Conservation (phyloP, 352 stramenopile species). For the Thalassiosira allenii region DNA sequence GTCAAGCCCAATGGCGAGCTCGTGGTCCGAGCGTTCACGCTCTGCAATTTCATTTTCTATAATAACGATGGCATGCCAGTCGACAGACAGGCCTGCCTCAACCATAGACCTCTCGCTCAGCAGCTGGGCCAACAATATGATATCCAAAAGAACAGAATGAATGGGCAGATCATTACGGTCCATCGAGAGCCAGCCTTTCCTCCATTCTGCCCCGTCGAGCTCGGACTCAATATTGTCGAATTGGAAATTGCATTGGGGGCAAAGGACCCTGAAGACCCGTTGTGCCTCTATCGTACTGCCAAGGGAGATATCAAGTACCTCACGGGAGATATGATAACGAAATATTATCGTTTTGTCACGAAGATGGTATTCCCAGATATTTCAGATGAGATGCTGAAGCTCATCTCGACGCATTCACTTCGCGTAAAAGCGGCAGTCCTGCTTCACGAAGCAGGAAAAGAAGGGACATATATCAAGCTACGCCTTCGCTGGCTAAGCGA, state of each 20-base stretch:
- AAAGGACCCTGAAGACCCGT: background rate
- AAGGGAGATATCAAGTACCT: constrained; percentile 2
- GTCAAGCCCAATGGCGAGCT: constrained; percentile 1
- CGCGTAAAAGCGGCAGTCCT: constrained; percentile 34
- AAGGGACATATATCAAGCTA: constrained; percentile 25
- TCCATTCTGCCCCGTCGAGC: background rate
- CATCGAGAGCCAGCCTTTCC: background rate
- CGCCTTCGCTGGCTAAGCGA: constrained; percentile 33
- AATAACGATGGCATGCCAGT: background rate
- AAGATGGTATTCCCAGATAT: background rate
- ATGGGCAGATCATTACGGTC: background rate
- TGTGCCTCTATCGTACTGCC: constrained; percentile 9
- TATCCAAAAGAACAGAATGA: constrained; percentile 17
- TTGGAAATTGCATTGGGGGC: background rate
- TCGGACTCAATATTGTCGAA: background rate
- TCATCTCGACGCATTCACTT: constrained; percentile 17
- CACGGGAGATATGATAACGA: background rate
- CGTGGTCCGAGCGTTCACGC: constrained; percentile 4
- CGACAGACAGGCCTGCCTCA: constrained; percentile 1
- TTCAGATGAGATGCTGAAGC: background rate
- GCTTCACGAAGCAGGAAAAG: constrained; percentile 18
- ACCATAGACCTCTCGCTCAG: background rate
- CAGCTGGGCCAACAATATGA: constrained; percentile 2
- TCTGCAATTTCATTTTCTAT: constrained; percentile 18
- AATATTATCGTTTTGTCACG: background rate